phyloP scores from a whole-genome alignment of 495 filamentous ascomycete genomes.

The Neurospora tetraspora region DNA sequence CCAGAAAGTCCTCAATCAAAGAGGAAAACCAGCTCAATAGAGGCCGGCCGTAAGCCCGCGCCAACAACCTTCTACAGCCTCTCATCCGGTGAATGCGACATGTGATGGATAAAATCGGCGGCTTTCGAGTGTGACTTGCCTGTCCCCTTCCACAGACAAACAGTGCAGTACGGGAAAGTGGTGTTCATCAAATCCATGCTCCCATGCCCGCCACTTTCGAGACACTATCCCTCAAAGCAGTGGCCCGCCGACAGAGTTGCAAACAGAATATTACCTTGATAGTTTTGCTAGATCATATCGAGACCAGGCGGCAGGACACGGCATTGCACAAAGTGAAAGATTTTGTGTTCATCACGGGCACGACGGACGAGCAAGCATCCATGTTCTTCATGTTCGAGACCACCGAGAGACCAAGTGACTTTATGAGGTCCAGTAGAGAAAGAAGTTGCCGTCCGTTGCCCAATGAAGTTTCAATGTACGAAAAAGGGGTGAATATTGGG shows the following conservation, averaged over 20 bases:
- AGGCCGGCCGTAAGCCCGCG: not conserved
- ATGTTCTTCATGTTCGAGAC: not conserved
- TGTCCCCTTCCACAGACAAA: not conserved
- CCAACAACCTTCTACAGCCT: not conserved
- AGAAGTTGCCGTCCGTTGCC: no score
- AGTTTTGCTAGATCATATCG: not conserved
- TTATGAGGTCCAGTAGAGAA: not conserved
- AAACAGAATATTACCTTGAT: not conserved
- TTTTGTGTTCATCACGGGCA: not conserved
- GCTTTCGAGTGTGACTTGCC: not conserved
- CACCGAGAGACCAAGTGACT: not conserved
- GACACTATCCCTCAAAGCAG: not conserved
- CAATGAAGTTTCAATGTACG: not conserved
- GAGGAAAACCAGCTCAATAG: not conserved
- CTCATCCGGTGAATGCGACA: not conserved
- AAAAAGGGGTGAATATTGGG: not conserved
- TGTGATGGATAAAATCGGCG: not conserved
- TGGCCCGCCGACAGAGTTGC: not conserved
- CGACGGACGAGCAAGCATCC: not conserved
- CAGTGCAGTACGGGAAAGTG: not conserved
- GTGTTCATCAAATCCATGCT: not conserved
- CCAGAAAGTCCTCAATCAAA: not conserved
- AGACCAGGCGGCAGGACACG: not conserved
- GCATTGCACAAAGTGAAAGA: not conserved
- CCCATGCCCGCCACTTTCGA: not conserved